These are phyloP conservation scores for Tolypocladium ovalisporum DNA, from an alignment of 2,329 filamentous ascomycete species.

Conservation along the genomic window DNA sequence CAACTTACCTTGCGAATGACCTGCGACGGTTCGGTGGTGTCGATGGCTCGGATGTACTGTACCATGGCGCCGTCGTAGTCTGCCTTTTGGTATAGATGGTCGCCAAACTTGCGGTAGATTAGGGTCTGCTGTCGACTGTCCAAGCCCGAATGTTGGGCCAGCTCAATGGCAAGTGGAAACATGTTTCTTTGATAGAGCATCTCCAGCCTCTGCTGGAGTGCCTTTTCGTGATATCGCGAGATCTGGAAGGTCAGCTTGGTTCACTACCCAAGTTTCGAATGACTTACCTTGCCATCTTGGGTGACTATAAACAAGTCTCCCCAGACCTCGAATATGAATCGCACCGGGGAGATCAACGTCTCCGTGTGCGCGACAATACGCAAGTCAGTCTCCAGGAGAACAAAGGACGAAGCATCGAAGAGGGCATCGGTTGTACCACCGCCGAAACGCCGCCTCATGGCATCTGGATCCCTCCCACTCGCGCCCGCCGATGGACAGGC, in stretches of 20 bases:
- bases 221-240: constrained; percentile 81
- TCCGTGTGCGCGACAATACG: constrained; percentile 87
- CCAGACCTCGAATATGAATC: constrained; percentile 77
- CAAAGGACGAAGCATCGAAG: constrained; percentile 81
- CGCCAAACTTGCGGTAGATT: constrained; percentile 89
- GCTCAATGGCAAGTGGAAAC: constrained; percentile 80
- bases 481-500: constrained; percentile 61
- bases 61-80: constrained; percentile 99
- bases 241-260: constrained; percentile 39
- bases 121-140: constrained; percentile 73
- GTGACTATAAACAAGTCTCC: constrained; percentile 84
- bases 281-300: constrained; percentile 72
- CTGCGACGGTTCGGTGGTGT: constrained; percentile 91
- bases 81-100: constrained; percentile 87
- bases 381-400: constrained; percentile 81
- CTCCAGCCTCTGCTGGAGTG: constrained; percentile 81
- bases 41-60: constrained; percentile 91
- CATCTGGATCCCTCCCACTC: constrained; percentile 44
- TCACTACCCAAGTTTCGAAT: background rate
- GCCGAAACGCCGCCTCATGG: constrained; percentile 62
- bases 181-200: constrained; percentile 90
- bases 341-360: constrained; percentile 68
- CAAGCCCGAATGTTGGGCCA: constrained; percentile 81
- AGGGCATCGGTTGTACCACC: constrained; percentile 59
- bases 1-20: constrained; percentile 72